phyloP scores from a whole-genome alignment of 2,329 filamentous ascomycete genomes.

The Mycosphaerella arachidis region DNA sequence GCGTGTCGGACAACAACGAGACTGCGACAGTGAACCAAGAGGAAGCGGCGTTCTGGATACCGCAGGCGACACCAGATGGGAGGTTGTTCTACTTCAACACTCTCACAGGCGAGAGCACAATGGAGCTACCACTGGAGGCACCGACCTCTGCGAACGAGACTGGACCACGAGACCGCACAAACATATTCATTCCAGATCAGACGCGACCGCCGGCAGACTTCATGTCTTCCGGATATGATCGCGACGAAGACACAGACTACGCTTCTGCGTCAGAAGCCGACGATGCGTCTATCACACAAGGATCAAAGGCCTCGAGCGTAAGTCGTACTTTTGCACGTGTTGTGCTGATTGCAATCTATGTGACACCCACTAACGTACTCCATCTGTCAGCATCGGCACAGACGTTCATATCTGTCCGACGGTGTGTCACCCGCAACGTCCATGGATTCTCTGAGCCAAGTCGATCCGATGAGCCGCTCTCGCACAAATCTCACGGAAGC shows the following conservation, averaged over 20 bases:
- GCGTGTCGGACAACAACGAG: conserved; percentile 50
- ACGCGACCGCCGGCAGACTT: conserved; percentile 86
- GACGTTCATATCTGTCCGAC: conserved; percentile 62
- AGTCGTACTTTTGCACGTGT: conserved; percentile 34
- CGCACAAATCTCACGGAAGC: conserved; percentile 49
- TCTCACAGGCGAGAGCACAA: conserved; percentile 88
- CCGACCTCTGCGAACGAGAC: conserved; percentile 74
- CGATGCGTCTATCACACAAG: conserved; percentile 66
- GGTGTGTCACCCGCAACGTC: conserved; percentile 81
- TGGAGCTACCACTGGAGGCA: conserved; percentile 90
- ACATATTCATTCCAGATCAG: conserved; percentile 82
- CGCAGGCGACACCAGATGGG: conserved; percentile 90
- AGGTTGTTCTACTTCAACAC: conserved; percentile 98
- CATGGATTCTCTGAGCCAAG: conserved; percentile 80
- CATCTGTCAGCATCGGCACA: conserved; percentile 52
- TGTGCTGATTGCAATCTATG: conserved; percentile 19
- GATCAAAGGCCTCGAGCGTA: conserved; percentile 66
- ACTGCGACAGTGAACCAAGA: conserved; percentile 63
- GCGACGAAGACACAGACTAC: conserved; percentile 88
- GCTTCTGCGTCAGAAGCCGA: conserved; percentile 81
- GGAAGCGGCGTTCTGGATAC: conserved; percentile 96
- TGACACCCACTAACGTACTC: conserved; percentile 24
- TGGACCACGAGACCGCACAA: conserved; percentile 82
- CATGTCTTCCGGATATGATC: conserved; percentile 68
- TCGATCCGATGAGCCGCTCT: conserved; percentile 56